Base-by-base conservation (phyloP, 2,329 filamentous ascomycete species). In the Talaromyces sp. region DNA sequence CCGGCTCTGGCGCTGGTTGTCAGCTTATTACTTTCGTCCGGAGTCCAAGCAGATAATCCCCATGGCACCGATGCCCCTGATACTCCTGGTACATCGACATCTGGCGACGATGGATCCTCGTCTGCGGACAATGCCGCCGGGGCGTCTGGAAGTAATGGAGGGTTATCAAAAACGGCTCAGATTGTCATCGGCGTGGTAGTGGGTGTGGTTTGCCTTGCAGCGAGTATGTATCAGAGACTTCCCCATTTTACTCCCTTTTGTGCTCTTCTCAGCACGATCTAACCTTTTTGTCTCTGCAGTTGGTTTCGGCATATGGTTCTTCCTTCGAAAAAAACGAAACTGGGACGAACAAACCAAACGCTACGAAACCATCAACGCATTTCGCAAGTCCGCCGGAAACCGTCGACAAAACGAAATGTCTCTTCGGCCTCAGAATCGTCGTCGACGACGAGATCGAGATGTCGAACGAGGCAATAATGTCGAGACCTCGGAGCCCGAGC, bases 121-220 rank as follows among this genome's bases (percentile, higher is more conserved):
- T 32, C 55, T 27, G 60, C 54, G 5, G 32, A 64, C 15, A 65
- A 61, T 39, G 59, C 32, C 7, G 63, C 61, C 15, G 64, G 62
- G 25, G 62, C 62, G 6, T 60, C 63, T 28, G 61, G 61, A 28
- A 49, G 49, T 17, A 55, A 54, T 47, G 55, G 60, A n/a, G 62
- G 59, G 42, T 10, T 65, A 54, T 62, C 64, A 42, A 59, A 55
- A 22, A 47, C 52, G n/a, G 58, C 62, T 9, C 62, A 64, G 57
- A 68, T 70, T 9, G 69, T 70, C 39, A 69, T 73, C 51, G 71
- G 70, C 4, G 68, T 70, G 2, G 70, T 73, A 0, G 63, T 72
- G 1, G 70, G 70, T n/a, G 65, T 66, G 10, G 62, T 71, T 55
- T 67, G 59, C 17, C 60, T 65, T 49, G 64, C 70, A 61, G 65